Evolutionary conservation across 2,329 filamentous ascomycete genomes (phyloP).

Genomic region (Phaeosphaeria sp.): DNA sequence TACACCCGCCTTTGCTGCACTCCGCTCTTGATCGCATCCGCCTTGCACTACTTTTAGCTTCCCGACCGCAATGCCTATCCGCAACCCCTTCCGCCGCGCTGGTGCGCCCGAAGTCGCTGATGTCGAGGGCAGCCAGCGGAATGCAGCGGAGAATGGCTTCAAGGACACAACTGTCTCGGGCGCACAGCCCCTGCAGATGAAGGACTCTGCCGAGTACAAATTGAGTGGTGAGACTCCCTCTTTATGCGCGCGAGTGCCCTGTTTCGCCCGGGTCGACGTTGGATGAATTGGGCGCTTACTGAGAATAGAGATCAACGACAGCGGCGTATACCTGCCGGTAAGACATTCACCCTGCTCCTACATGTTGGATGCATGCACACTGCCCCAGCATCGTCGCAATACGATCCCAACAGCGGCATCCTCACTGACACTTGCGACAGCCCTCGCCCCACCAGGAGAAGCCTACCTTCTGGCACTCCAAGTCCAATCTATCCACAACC

Average conservation of each 20-base stretch:
- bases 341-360: constrained; percentile 37
- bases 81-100: constrained; percentile 50
- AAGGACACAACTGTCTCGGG: constrained; percentile 44
- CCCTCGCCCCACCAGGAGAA: constrained; percentile 90
- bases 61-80: constrained; percentile 46
- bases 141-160: constrained; percentile 40
- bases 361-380: constrained; percentile 1
- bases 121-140: constrained; percentile 41
- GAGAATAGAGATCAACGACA: constrained; percentile 86
- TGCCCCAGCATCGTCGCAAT: constrained; percentile 5
- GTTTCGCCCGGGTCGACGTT: constrained; percentile 7
- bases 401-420: background rate
- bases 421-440: constrained; percentile 32
- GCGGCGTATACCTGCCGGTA: constrained; percentile 92
- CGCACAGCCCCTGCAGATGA: constrained; percentile 52
- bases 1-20: constrained; percentile 25
- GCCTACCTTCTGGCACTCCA: constrained; percentile 75
- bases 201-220: constrained; percentile 59
- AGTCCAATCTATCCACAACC: constrained; percentile 56
- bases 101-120: constrained; percentile 35
- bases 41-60: constrained; percentile 17
- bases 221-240: constrained; percentile 54
- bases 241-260: constrained; percentile 9
- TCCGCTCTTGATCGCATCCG: constrained; percentile 22
- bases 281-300: constrained; percentile 32